Evolutionary conservation across 148 eudicot species (phyloP), one percentile per base, ranked within the genome.

Genomic region (Rhododendron simsii): DNA sequence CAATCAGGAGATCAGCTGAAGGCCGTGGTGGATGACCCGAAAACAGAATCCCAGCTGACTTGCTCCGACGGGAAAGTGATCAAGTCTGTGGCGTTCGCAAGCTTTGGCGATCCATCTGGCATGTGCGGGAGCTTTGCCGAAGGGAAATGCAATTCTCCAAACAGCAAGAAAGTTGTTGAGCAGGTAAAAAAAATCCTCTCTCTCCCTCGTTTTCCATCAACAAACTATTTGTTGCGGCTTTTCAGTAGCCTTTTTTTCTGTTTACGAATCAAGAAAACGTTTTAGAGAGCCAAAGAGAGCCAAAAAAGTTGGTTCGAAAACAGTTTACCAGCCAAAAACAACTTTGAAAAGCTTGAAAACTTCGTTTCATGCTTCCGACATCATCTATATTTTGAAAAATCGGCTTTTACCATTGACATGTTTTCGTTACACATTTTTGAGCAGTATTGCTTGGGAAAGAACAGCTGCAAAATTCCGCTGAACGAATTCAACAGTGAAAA

Each of bases 91-190:
- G 93, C 93, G 13, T 94, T 92, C 75, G 98, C 94, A 10, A 92
- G 95, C 88, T 96, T 88, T 81, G 99, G 98, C 11, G 88, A 91
- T 84, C 92, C 94, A 15, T 83, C 59, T 41, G 98, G 98, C 45
- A 79, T 84, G n/a, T 96, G 99, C 77, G 99, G 99, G 74, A 65
- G 39, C 61, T 94, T 77, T 74, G 71, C 65, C 10, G 81, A 15
- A 2, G 95, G 95, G 30, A 84, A 86, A 9, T 92, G 96, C 89
- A 77, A 84, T 59, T 67, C 93, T 55, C 88, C 93, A 67, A 87
- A 87, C 35, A 67, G 50, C 83, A 84, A 81, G 74, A 86, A 90
- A 67, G 84, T 92, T 33, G 95, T 93, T 16, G 96, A 96, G 85
- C 55, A 93, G 93, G 83, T 81, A 57, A 81, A 81, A 33, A 57